phyloP scores from a whole-genome alignment of 2,329 filamentous ascomycete species.

The Aspergillus jensenii region DNA sequence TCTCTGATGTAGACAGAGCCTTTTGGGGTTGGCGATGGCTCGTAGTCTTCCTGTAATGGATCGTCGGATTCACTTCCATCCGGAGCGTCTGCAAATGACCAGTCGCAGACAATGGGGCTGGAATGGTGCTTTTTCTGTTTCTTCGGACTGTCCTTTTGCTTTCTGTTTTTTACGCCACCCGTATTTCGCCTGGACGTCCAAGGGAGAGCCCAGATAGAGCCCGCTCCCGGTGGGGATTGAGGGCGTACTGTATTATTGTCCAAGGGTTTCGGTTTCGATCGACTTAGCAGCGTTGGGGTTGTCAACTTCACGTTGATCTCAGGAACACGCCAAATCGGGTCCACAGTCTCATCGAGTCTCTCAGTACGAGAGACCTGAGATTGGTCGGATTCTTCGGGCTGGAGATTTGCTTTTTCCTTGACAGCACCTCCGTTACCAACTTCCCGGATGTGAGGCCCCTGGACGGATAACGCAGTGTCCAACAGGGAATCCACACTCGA shows the following conservation, averaged over 20 bases:
- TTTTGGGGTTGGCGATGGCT: conserved; percentile 33
- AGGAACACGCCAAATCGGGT: conserved; percentile 32
- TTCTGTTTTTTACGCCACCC: conserved; percentile 21
- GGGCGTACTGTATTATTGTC: conserved; percentile 19
- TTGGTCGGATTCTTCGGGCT: conserved; percentile 16
- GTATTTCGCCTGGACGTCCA: conserved; percentile 24
- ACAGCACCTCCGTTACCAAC: conserved; percentile 4
- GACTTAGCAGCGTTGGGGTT: conserved; percentile 22
- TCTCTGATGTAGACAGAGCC: conserved; percentile 22
- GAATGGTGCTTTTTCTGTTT: conserved; percentile 26
- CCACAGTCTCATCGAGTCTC: conserved; percentile 18
- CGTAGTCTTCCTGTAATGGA: conserved; percentile 37
- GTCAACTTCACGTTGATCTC: conserved; percentile 28
- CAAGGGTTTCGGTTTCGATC: conserved; percentile 15
- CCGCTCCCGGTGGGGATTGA: conserved; percentile 34
- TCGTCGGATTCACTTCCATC: conserved; percentile 44
- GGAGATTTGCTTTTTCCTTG: conserved; percentile 21
- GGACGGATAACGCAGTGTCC: conserved; percentile 17
- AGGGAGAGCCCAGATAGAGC: conserved; percentile 41
- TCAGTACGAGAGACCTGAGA: conserved; percentile 1
- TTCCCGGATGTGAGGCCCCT: conserved; percentile 11
- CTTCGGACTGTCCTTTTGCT: conserved; percentile 20
- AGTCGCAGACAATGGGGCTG: conserved; percentile 33
- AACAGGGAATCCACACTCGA: conserved; percentile 25
- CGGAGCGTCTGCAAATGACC: conserved; percentile 36